Base-by-base conservation (phyloP, 1,284 basidiomycete genomes). In the Pascua guehoae region DNA sequence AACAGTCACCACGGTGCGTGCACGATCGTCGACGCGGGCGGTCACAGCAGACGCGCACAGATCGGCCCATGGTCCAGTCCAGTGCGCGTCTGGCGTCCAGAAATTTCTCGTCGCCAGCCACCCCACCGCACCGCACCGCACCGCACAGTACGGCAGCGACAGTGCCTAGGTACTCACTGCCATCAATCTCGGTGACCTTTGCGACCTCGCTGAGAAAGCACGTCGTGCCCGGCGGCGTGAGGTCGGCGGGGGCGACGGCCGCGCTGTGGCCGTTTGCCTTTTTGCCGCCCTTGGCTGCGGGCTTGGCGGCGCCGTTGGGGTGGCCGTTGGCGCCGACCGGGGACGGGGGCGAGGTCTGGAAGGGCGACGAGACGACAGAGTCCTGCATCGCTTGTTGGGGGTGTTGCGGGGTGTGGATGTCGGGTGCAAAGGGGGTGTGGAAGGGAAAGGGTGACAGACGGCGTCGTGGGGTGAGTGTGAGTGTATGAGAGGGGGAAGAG, bases 171-270 rank as follows among this genome's bases (percentile, higher is more conserved):
- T 5, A 70, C 68, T 63, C 56, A 70, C 69, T 70, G 32, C 69
- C 69, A 48, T 70, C 69, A 41, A 68, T 68, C 55, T 66, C 63
- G 4, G 63, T 60, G 16, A 53, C 56, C 40, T 56, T 59, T 1
- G 63, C 62, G 51, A 63, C 58, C 40, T 70, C 66, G 47, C 61
- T 66, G 43, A 70, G 54, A 47, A 65, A 66, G 37, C 52, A 44
- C 8, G n/a, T 39, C 39, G 41, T 12, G 41, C 32, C 18, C 36
- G 24, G 8, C 41, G 11, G 4, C 24, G 49, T 36, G 32, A 51
- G n/a, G n/a, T 41, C n/a, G 41, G 41, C 32, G 41, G n/a, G 36
- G 18, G 41, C 11, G 47, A 18, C 40, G 58, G 44, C 51, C 39
- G 51, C 54, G 50, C 36, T 46, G 12, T 42, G 37, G 18, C 40